phyloP scores from a whole-genome alignment of 1,284 basidiomycete genomes.

The Anthracocystis walkeri region DNA sequence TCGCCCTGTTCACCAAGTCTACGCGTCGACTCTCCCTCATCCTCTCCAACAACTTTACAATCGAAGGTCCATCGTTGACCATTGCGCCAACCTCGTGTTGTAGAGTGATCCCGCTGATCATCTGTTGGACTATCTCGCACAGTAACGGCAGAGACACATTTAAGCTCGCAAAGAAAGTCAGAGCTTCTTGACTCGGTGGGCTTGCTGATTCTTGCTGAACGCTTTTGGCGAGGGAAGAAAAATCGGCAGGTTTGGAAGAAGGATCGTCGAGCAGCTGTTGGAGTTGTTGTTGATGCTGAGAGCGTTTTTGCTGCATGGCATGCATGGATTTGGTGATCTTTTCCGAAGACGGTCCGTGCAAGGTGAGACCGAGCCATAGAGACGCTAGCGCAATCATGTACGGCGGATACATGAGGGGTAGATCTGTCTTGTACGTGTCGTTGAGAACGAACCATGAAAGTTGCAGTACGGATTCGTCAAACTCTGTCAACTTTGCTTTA shows the following conservation, averaged over 20 bases:
- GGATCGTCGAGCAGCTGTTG: constrained; percentile 55
- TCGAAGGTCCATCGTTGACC: constrained; percentile 25
- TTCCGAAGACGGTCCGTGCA: constrained; percentile 41
- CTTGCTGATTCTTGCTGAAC: constrained; percentile 58
- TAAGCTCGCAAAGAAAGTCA: constrained; percentile 85
- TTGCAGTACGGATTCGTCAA: constrained; percentile 72
- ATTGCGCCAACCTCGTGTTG: constrained; percentile 12
- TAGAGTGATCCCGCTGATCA: constrained; percentile 85
- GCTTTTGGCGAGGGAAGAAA: neutral
- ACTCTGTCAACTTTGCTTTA: constrained; percentile 67
- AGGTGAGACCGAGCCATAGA: constrained; percentile 76
- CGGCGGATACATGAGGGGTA: constrained; percentile 90
- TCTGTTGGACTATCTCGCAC: constrained; percentile 89
- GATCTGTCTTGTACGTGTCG: constrained; percentile 90
- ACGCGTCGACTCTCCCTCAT: constrained; percentile 37
- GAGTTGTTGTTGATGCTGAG: constrained; percentile 27
- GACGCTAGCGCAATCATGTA: constrained; percentile 92
- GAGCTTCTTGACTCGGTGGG: constrained; percentile 71
- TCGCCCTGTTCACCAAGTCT: constrained; percentile 9
- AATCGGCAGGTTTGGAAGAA: constrained; percentile 16
- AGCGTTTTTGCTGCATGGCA: constrained; percentile 10
- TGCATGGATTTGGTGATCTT: constrained; percentile 27
- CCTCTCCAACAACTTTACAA: constrained; percentile 41
- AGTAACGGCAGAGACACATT: constrained; percentile 85
- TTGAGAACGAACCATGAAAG: constrained; percentile 86